Evolutionary conservation across 164 flowering plant species (phyloP).

Genomic region (Chimonanthus praecox): DNA sequence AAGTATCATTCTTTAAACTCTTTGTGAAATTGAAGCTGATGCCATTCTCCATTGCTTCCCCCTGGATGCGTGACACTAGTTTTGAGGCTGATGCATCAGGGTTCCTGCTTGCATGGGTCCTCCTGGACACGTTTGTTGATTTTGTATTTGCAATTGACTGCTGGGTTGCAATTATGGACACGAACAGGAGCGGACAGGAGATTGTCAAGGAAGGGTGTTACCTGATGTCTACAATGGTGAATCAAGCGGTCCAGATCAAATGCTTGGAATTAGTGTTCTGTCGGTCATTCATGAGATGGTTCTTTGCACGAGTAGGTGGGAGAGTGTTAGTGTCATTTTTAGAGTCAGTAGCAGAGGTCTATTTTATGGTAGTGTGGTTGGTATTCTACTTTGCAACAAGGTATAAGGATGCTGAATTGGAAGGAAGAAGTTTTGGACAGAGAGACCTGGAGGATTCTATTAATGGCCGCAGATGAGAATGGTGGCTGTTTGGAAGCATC

Average conservation of each 20-base stretch:
- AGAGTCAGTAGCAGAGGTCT: constrained; percentile 73
- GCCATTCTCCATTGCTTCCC: constrained; percentile 75
- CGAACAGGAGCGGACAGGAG: constrained; percentile 70
- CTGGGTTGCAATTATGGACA: constrained; percentile 78
- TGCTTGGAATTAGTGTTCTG: constrained; percentile 60
- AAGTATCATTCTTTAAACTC: constrained; percentile 71
- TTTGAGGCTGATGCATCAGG: constrained; percentile 58
- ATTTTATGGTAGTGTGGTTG: constrained; percentile 91
- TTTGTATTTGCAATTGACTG: constrained; percentile 73
- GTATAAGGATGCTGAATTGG: constrained; percentile 51
- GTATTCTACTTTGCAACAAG: constrained; percentile 68
- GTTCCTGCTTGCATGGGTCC: constrained; percentile 65
- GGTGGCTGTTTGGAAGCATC: constrained; percentile 12
- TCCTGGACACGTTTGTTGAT: constrained; percentile 55
- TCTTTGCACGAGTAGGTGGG: constrained; percentile 42
- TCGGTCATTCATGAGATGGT: constrained; percentile 56
- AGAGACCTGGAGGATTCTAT: constrained; percentile 70
- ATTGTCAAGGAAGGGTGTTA: constrained; percentile 82
- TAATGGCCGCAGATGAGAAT: constrained; percentile 50
- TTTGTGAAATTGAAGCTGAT: constrained; percentile 83
- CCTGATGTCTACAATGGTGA: constrained; percentile 56
- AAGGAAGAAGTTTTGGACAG: constrained; percentile 64
- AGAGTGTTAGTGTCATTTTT: constrained; percentile 38
- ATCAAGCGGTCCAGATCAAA: constrained; percentile 66
- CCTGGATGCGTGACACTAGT: constrained; percentile 43